phyloP scores from a whole-genome alignment of 345 rosid genomes.

The Euphorbia pulcherrima region DNA sequence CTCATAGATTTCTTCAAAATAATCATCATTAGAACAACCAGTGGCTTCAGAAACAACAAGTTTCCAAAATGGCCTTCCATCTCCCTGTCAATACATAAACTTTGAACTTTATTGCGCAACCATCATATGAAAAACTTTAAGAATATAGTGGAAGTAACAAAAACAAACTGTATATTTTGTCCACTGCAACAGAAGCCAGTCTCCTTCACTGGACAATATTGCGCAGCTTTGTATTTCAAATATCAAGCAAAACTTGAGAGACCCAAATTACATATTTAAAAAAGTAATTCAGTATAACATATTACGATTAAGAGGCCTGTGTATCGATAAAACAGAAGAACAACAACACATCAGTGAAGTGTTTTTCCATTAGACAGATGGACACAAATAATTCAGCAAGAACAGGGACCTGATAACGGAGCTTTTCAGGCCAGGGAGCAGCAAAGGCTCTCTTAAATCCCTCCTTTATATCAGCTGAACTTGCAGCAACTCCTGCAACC shows the following conservation, averaged over 20 bases:
- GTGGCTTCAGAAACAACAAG: slow-evolving; percentile 80
- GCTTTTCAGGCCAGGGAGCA: slow-evolving; percentile 75
- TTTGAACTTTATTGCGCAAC: slow-evolving; percentile 9
- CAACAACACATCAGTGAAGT: no score
- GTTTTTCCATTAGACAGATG: no score
- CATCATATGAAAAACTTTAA: not conserved
- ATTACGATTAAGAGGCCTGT: no score
- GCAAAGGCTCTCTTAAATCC: slow-evolving; percentile 82
- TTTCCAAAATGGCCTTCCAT: slow-evolving; percentile 87
- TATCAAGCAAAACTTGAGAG: no score
- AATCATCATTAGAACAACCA: slow-evolving; percentile 59
- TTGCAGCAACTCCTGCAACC: slow-evolving; percentile 53
- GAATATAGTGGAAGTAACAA: not conserved
- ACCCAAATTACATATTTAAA: no score
- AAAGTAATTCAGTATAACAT: no score
- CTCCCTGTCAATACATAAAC: slow-evolving; percentile 49
- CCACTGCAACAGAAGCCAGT: not conserved
- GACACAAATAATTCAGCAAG: not conserved
- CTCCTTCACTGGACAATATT: no score
- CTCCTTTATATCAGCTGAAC: slow-evolving; percentile 63
- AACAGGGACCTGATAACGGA: slow-evolving; percentile 67
- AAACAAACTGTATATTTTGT: not conserved
- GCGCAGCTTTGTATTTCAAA: no score
- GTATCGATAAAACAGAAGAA: no score
- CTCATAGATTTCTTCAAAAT: slow-evolving; percentile 84